These are phyloP conservation scores for Paramecium bursaria DNA, from an alignment of 73 alveolate genomes.

Conservation along the genomic window DNA sequence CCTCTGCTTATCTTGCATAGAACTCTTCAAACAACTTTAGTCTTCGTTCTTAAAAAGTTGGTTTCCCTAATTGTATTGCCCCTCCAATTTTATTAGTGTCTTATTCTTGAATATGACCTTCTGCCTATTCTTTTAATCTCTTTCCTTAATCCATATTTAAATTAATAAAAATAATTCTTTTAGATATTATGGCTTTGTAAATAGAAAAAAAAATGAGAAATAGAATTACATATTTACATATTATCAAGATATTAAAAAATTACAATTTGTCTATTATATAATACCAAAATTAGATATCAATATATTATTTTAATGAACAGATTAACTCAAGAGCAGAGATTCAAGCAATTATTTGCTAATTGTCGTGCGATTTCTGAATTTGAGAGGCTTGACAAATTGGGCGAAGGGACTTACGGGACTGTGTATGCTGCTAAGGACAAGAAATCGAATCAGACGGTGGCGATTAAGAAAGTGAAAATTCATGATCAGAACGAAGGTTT, in stretches of 20 bases:
- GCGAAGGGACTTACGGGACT: slow-evolving; percentile 89
- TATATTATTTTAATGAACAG: too few relatives aligned
- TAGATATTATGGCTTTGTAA: too few relatives aligned
- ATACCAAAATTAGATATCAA: too few relatives aligned
- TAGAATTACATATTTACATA: too few relatives aligned
- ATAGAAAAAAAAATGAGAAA: too few relatives aligned
- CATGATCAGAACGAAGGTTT: slow-evolving; percentile 87
- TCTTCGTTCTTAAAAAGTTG: slow-evolving; percentile 19
- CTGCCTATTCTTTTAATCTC: slow-evolving; percentile 47
- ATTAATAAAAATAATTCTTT: too few relatives aligned
- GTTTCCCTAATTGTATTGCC: slow-evolving; percentile 29
- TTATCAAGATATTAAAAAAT: too few relatives aligned
- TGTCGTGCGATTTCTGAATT: slow-evolving; percentile 67
- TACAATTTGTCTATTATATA: too few relatives aligned
- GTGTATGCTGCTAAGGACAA: slow-evolving; percentile 83
- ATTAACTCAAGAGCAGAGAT: too few relatives aligned
- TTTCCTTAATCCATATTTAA: slow-evolving; percentile 18
- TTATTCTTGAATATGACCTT: slow-evolving; percentile 7
- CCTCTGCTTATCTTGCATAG: slow-evolving; percentile 20
- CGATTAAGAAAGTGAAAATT: slow-evolving; percentile 82
- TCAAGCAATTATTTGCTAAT: slow-evolving; percentile 50
- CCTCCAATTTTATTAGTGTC: slow-evolving; percentile 35
- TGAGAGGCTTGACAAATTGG: slow-evolving; percentile 71
- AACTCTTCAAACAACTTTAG: slow-evolving; percentile 6
- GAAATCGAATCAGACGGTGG: slow-evolving; percentile 72